These are phyloP conservation scores for Colletotrichum sp. DNA, from an alignment of 2,329 filamentous ascomycete species.

Conservation along the genomic window DNA sequence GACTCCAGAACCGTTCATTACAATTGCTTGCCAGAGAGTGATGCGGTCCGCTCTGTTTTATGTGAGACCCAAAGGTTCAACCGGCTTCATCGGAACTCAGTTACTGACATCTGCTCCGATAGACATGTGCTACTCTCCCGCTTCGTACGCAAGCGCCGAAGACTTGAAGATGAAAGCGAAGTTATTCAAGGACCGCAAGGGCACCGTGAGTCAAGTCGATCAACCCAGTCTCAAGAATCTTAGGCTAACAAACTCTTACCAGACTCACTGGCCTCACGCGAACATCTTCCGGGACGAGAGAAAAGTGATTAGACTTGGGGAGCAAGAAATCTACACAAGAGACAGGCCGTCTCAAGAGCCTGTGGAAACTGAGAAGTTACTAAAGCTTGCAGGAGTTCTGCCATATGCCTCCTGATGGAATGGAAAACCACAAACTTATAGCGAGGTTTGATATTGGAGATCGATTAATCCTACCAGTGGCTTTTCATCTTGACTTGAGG, in stretches of 20 bases:
- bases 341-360: not conserved
- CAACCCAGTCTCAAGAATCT: accelerated
- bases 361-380: not conserved
- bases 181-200: not conserved
- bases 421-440: accelerated
- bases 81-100: not conserved
- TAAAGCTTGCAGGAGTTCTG: not conserved
- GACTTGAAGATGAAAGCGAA: not conserved
- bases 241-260: not conserved
- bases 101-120: not conserved
- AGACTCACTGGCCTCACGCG: not conserved
- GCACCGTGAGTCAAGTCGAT: not conserved
- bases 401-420: not conserved
- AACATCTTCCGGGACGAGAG: not conserved
- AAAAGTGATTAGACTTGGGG: not conserved
- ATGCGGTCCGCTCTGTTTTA: not conserved
- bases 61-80: not conserved
- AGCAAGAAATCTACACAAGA: not conserved
- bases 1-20: not conserved
- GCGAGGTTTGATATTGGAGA: not conserved
- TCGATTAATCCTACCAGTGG: not conserved
- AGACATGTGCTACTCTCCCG: not conserved
- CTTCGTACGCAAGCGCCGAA: not conserved
- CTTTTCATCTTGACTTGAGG: not conserved
- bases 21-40: not conserved